Evolutionary conservation across 1,284 basidiomycete genomes (phyloP), one percentile per base, ranked within the genome.

Genomic region (Malassezia globosa): DNA sequence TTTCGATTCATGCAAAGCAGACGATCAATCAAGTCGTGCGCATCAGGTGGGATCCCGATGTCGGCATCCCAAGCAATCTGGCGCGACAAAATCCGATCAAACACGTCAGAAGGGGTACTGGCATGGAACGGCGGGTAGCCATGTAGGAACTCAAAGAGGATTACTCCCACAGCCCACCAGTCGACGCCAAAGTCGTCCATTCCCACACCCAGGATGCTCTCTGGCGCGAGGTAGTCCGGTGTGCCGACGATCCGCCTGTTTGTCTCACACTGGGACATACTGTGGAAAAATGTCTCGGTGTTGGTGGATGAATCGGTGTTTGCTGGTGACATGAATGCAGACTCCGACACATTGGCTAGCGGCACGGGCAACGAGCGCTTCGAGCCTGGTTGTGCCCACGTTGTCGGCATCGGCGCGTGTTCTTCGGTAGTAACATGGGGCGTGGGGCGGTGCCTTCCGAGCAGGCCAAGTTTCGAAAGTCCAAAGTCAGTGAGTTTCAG

Each of bases 91-190:
- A 97, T 95, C 71, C 96, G 97, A 75, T 96, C 90, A 66, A 97
- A 97, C 4, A 99, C 90, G 74, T 87, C 87, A 72, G 95, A 88
- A 0, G 92, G 90, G 7, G 85, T 85, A 54, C 94, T 87, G 39
- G 87, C 92, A 64, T 97, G 89, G 80, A 97, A 99, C 0, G 94
- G 94, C 25, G 94, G 94, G 33, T 89, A 81, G 3, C 94, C 90
- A 63, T 92, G 97, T 27, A 97, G 74, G 74, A 99, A 97, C 76
- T 99, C 92, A 74, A 97, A 97, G 23, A 89, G 84, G 64, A 99
- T 94, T 37, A 96, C 89, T 54, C 94, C 94, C 27, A 97, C 79
- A 13, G 94, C 94, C 94, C 94, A 99, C 89, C 94, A 99, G 75
- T 99, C 94, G 55, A 96, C 94, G 13, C 84, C 82, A 35, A 83